phyloP scores from a whole-genome alignment of 257 asterid genomes.

The Primulina tabacum region DNA sequence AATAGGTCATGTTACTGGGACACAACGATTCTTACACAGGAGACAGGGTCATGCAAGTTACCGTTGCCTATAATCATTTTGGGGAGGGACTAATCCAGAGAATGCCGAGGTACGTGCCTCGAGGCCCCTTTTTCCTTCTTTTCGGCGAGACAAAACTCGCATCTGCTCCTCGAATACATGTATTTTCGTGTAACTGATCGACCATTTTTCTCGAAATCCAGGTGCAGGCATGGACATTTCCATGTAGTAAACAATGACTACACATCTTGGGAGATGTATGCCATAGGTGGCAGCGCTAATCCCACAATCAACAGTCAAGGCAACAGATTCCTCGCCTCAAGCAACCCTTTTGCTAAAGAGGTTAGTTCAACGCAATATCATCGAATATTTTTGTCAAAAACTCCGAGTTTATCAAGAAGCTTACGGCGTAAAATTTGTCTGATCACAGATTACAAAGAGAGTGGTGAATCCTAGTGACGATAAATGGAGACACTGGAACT shows the following conservation, averaged over 20 bases:
- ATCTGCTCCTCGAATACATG: neutral
- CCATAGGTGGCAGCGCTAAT: constrained; percentile 93
- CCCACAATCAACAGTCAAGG: constrained; percentile 98
- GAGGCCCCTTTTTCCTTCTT: neutral
- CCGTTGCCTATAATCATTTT: constrained; percentile 51
- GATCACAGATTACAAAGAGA: constrained; percentile 69
- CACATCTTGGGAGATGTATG: constrained; percentile 93
- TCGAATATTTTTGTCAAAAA: neutral
- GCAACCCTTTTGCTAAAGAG: constrained; percentile 77
- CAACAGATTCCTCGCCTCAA: constrained; percentile 80
- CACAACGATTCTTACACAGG: constrained; percentile 40
- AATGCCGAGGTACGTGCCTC: constrained; percentile 39
- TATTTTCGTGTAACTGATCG: neutral
- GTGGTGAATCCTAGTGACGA: constrained; percentile 31
- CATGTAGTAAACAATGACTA: constrained; percentile 94
- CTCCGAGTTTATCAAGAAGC: neutral
- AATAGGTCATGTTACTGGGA: constrained; percentile 43
- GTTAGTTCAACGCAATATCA: constrained; percentile 23
- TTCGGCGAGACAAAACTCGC: neutral
- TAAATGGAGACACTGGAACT: constrained; percentile 79
- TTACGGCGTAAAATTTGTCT: neutral
- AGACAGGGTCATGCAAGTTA: constrained; percentile 47
- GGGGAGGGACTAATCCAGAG: constrained; percentile 49
- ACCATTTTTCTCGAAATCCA: constrained; percentile 23
- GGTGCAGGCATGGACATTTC: constrained; percentile 93